Conservation (phyloP, 2,329 filamentous ascomycete species). For the Monilinia vaccinii-corymbosi region DNA sequence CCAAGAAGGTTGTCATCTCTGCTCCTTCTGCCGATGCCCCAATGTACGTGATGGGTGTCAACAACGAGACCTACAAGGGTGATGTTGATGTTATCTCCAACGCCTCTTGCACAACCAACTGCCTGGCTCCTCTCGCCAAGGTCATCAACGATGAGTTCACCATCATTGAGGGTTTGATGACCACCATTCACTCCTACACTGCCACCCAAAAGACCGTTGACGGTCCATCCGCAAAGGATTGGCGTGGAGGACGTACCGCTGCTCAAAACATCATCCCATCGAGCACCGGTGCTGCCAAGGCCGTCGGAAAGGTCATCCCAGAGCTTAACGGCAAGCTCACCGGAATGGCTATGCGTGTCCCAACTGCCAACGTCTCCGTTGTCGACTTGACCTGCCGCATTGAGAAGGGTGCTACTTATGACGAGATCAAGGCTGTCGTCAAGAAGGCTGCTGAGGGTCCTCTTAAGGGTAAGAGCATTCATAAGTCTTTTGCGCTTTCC, state of each 20-base stretch:
- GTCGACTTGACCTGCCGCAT: constrained; percentile 93
- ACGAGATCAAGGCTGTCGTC: constrained; percentile 86
- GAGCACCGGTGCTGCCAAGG: constrained; percentile 99
- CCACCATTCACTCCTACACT: constrained; percentile 99
- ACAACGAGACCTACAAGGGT: constrained; percentile 87
- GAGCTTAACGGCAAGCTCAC: constrained; percentile 98
- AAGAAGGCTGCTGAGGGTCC: constrained; percentile 77
- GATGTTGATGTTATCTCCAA: constrained; percentile 94
- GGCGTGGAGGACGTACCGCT: constrained; percentile 97
- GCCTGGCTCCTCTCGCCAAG: constrained; percentile 98
- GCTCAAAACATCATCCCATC: constrained; percentile 99
- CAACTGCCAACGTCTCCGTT: constrained; percentile 97
- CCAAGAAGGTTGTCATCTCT: constrained; percentile 96
- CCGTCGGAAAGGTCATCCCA: constrained; percentile 99
- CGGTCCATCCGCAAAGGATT: constrained; percentile 96
- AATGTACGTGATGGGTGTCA: constrained; percentile 99
- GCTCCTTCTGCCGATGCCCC: constrained; percentile 90
- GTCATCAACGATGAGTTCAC: constrained; percentile 97
- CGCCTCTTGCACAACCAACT: constrained; percentile 99
- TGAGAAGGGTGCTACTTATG: constrained; percentile 81
- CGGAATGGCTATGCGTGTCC: constrained; percentile 99
- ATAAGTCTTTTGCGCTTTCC: neutral
- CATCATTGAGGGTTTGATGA: constrained; percentile 99
- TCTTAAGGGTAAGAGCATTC: constrained; percentile 65
- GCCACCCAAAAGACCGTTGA: constrained; percentile 99